phyloP scores from a whole-genome alignment of 1,284 basidiomycete species.

The Trichosporon ovoides region DNA sequence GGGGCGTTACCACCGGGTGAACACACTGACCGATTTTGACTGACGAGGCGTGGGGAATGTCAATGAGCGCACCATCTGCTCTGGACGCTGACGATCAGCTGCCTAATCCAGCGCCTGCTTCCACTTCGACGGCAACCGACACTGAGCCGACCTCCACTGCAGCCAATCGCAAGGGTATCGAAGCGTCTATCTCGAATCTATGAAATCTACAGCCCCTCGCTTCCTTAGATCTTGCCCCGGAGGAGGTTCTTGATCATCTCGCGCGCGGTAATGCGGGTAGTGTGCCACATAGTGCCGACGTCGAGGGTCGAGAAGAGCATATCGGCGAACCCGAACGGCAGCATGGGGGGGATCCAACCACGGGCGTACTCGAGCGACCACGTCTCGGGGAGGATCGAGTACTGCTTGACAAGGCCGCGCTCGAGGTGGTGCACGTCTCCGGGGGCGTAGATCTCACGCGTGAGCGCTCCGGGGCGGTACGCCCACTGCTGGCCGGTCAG shows the following conservation, averaged over 20 bases:
- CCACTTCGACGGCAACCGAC: no score
- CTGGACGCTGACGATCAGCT: no score
- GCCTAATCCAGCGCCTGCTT: no score
- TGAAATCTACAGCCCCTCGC: not conserved
- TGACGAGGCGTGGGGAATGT: no score
- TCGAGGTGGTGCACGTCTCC: slow-evolving; percentile 80
- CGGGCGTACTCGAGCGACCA: slow-evolving; percentile 92
- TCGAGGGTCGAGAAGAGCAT: slow-evolving; percentile 83
- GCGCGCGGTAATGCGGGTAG: slow-evolving; percentile 68
- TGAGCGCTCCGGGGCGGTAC: slow-evolving; percentile 70
- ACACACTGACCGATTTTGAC: no score
- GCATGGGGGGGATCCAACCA: slow-evolving; percentile 86
- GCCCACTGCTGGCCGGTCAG: slow-evolving; percentile 89
- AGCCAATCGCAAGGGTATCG: no score
- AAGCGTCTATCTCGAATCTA: no score
- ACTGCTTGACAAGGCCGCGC: slow-evolving; percentile 85
- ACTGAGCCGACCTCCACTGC: no score
- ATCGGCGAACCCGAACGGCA: slow-evolving; percentile 90
- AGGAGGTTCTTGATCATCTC: slow-evolving; percentile 78
- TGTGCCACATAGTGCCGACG: slow-evolving; percentile 73
- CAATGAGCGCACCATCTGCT: no score
- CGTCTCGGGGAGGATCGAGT: slow-evolving; percentile 92
- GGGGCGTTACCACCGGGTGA: no score
- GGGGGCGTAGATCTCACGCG: slow-evolving; percentile 74
- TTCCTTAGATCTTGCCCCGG: slow-evolving; percentile 73